These are phyloP conservation scores for Cytospora chrysosperma DNA, from an alignment of 2,329 filamentous ascomycete genomes.

Conservation along the genomic window DNA sequence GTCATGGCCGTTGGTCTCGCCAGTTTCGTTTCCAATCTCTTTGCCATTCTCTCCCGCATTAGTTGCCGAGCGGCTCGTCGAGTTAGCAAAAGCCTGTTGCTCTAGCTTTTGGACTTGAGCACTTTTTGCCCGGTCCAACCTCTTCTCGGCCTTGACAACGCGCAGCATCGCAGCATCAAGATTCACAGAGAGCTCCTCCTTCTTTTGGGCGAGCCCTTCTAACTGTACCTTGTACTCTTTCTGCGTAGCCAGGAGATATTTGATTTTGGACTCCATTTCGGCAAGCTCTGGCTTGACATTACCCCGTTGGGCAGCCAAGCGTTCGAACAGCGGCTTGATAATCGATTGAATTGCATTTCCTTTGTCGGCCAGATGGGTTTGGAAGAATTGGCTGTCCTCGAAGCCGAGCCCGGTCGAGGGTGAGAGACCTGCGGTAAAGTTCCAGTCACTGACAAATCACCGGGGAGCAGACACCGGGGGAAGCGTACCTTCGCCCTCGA, in stretches of 20 bases:
- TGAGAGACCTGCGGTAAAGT: slow-evolving; percentile 44
- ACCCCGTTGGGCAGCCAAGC: slow-evolving; percentile 51
- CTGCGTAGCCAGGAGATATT: slow-evolving; percentile 72
- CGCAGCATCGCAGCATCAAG: slow-evolving; percentile 85
- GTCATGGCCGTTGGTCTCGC: slow-evolving; percentile 54
- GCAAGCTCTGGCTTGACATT: slow-evolving; percentile 65
- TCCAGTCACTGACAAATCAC: slow-evolving; percentile 32
- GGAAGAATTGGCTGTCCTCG: slow-evolving; percentile 69
- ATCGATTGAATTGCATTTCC: slow-evolving; percentile 74
- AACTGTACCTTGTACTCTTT: slow-evolving; percentile 78
- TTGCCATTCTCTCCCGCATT: slow-evolving; percentile 54
- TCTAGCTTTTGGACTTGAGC: slow-evolving; percentile 88
- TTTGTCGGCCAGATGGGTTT: slow-evolving; percentile 75
- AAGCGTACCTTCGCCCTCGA: slow-evolving; percentile 43
- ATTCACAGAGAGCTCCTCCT: slow-evolving; percentile 80
- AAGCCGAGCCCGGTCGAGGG: slow-evolving; percentile 61
- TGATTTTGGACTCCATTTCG: slow-evolving; percentile 72
- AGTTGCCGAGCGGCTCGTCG: slow-evolving; percentile 47
- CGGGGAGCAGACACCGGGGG: slow-evolving; percentile 18
- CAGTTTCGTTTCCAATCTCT: slow-evolving; percentile 46
- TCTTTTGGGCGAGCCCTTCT: slow-evolving; percentile 73
- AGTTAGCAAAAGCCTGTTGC: slow-evolving; percentile 77
- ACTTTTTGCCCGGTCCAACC: slow-evolving; percentile 85
- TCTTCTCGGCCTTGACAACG: slow-evolving; percentile 95
- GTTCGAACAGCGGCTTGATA: slow-evolving; percentile 66